Evolutionary conservation across 2,329 filamentous ascomycete species (phyloP), one percentile per base, ranked within the genome.

Genomic region (Lachnellula cervina): DNA sequence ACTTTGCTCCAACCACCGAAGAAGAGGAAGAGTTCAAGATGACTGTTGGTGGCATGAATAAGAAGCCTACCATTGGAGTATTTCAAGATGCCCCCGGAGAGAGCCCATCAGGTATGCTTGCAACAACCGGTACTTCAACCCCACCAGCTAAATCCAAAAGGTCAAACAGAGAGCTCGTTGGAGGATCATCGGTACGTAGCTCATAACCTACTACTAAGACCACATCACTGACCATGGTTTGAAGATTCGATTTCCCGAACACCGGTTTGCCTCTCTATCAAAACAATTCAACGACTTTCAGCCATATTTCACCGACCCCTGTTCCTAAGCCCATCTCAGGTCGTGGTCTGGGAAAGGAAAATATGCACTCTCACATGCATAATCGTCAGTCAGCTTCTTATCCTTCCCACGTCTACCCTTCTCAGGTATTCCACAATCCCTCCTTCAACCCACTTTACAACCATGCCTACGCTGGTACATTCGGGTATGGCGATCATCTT

Each of bases 11-110:
- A 38, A 66, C 54, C 34, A 51, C 56, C 13, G 68, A 70, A 7
- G 67, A 70, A 49, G 58, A 67, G 17, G 67, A 69, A 51, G 68
- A 70, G 44, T 67, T 69, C 54, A 58, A 59, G 56, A 45, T 69
- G 53, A 68, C 66, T 2, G 34, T 66, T 32, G 65, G 62, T 17
- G 59, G 59, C 17, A 61, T 64, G 54, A 56, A 55, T 8, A 67
- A 67, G 55, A 69, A 70, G 50, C 60, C 63, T 28, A 42, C 43
- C 19, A 67, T 69, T 28, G 59, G 32, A 16, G 56, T 70, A 14
- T 70, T 67, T 55, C 61, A 67, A 52, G 68, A 70, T 51, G 57
- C 42, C 14, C 56, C 62, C 16, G 64, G 65, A 37, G 47, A 59
- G 40, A 70, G 67, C 50, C 66, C 68, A 6, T 44, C 42, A 53